Conservation (phyloP, 2,329 filamentous ascomycete species). For the Sphaerulina vaccinii region DNA sequence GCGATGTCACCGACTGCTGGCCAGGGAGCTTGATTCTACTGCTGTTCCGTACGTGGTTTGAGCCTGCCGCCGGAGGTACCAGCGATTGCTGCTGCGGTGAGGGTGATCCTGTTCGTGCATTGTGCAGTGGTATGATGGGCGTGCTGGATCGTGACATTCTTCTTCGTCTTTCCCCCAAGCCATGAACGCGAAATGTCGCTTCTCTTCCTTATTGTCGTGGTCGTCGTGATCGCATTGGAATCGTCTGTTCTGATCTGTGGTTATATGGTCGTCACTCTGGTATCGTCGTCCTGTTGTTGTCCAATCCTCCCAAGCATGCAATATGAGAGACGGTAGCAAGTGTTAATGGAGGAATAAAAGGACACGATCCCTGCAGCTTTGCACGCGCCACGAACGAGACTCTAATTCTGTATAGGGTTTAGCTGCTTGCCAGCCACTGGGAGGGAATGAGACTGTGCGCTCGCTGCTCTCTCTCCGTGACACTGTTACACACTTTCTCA, state of each 20-base stretch:
- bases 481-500: too few species aligned
- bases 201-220: neutral
- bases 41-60: slow-evolving; percentile 32
- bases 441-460: too few species aligned
- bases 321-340: too few species aligned
- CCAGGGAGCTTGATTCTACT: slow-evolving; percentile 34
- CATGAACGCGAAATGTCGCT: slow-evolving; percentile 29
- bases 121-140: slow-evolving; percentile 56
- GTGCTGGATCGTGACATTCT: slow-evolving; percentile 63
- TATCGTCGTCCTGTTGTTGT: neutral
- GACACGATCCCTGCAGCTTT: neutral
- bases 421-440: too few species aligned
- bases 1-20: slow-evolving; percentile 47
- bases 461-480: too few species aligned
- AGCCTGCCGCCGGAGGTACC: neutral
- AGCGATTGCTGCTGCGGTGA: slow-evolving; percentile 10
- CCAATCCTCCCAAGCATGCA: too few species aligned
- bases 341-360: neutral
- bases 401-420: too few species aligned
- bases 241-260: neutral
- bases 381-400: too few species aligned
- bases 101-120: slow-evolving; percentile 27
- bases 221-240: slow-evolving; percentile 8
- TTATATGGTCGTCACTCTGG: neutral
- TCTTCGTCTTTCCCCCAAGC: slow-evolving; percentile 43